Percentiles rank a stretch among this genome's conserved stretches.
These are phyloP conservation scores for Clavariopsis aquatica DNA, from an alignment of 495 filamentous ascomycete genomes.

Conservation along the genomic window DNA sequence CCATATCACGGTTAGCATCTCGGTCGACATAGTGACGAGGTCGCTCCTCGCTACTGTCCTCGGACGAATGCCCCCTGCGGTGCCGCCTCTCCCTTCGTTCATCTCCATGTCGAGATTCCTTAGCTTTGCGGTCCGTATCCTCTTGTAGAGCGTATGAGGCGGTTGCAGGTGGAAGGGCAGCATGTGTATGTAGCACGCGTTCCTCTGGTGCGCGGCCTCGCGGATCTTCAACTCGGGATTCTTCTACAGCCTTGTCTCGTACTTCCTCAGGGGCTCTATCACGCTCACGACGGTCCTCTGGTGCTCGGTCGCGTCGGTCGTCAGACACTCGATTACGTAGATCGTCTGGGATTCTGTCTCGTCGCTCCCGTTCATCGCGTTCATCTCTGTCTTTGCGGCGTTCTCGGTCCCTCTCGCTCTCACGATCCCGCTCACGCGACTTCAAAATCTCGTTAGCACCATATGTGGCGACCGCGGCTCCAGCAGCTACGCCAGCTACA, in stretches of 20 bases:
- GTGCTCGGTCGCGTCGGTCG: slow-evolving; percentile 10
- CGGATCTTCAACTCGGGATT: slow-evolving; percentile 14
- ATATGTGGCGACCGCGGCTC: slow-evolving; percentile 20
- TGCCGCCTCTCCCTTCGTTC: slow-evolving; percentile 24
- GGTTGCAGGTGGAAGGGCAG: slow-evolving; percentile 14
- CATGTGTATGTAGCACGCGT: not conserved
- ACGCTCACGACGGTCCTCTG: slow-evolving; percentile 18
- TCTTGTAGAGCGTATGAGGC: slow-evolving; percentile 20
- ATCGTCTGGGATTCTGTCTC: slow-evolving; percentile 10
- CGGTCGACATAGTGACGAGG: slow-evolving; percentile 36
- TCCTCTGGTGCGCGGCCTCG: slow-evolving; percentile 16
- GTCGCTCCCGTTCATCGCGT: slow-evolving; percentile 27
- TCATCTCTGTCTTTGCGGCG: slow-evolving; percentile 25
- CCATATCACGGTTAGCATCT: slow-evolving; percentile 35
- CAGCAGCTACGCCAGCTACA: slow-evolving; percentile 19
- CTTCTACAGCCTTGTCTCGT: slow-evolving; percentile 8
- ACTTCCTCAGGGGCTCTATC: slow-evolving; percentile 7
- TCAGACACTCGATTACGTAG: slow-evolving; percentile 12
- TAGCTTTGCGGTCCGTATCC: slow-evolving; percentile 16
- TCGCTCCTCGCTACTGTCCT: slow-evolving; percentile 31
- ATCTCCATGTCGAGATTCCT: slow-evolving; percentile 31
- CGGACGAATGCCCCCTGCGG: slow-evolving; percentile 23
- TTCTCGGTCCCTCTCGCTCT: slow-evolving; percentile 32
- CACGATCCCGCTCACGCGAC: slow-evolving; percentile 31
- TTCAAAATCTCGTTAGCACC: slow-evolving; percentile 26